Base-by-base conservation (phyloP, 106 monocot genomes). In the Dendrobium chrysotoxum region DNA sequence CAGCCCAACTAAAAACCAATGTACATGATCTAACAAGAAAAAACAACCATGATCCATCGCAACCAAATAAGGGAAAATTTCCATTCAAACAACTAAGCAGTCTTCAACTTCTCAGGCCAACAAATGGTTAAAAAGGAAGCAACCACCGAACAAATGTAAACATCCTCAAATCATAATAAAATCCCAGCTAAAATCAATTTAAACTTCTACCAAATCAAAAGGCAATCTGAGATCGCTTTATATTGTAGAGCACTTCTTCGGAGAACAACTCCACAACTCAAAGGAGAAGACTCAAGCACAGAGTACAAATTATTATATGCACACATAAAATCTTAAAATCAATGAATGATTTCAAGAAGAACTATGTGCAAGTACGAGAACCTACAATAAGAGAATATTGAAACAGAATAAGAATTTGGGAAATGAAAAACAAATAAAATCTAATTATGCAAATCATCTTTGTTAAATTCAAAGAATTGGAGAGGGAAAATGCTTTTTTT, bases 271-370 rank as follows among this genome's bases (percentile, higher is more conserved):
- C 70, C 70, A 70, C 35, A 5, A 2, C 31, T 35, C 30, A 70
- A 35, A 81, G 82, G 84, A 89, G 89, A 83, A 76, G 58, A 91
- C 81, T 85, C 81, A 77, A 81, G 81, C 81, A 85, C 53, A 78
- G 54, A 78, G 71, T 61, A 61, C 57, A 5, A 20, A 20, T 85
- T 84, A 40, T 39, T 85, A 81, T 85, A 47, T 46, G 80, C 80
- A 80, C 80, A 80, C 40, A 31, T 81, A 75, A 81, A 31, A 81
- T 53, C 74, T 74, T 57, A 1, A 40, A 57, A 81, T 74, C 74
- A 72, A 81, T 31, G 4, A 35, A 0, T 45, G 55, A 53, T 75
- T 81, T 35, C 72, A 81, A 81, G 71, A 78, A 44, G 20, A 81
- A 17, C 21, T 73, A 40, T 81, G 81, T 55, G 74, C 81, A 74